phyloP scores from a whole-genome alignment of 148 eudicot species.

The Chenopodium album region DNA sequence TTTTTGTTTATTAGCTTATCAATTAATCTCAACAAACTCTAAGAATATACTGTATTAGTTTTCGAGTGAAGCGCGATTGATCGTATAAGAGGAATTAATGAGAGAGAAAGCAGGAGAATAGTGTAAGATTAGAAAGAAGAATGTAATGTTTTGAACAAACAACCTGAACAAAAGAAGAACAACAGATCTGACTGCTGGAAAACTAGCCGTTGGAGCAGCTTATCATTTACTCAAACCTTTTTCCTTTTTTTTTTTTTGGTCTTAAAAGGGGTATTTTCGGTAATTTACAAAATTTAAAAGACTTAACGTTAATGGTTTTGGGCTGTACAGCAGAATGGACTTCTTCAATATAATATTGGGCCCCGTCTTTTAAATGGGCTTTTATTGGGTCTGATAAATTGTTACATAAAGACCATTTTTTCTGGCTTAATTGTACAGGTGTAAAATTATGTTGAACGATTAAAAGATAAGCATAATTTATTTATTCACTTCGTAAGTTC shows the following conservation, averaged over 20 bases:
- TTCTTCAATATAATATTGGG: neutral
- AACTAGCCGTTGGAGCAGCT: conserved; percentile 29
- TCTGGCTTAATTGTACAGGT: too few relatives aligned
- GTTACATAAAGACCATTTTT: too few relatives aligned
- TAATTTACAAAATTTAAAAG: neutral
- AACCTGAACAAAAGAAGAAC: neutral
- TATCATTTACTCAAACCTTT: neutral
- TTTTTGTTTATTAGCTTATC: neutral
- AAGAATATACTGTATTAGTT: too few relatives aligned
- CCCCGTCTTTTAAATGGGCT: neutral
- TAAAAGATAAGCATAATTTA: too few relatives aligned
- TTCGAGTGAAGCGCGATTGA: neutral
- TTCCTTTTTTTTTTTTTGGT: conserved; percentile 1
- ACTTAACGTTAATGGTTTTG: neutral
- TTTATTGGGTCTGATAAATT: too few relatives aligned
- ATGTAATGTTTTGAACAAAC: neutral
- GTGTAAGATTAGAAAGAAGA: neutral
- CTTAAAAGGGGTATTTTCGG: conserved; percentile 4
- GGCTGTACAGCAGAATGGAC: neutral
- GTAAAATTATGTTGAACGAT: too few relatives aligned
- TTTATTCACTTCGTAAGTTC: too few relatives aligned
- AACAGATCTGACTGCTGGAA: neutral
- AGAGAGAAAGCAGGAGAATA: neutral
- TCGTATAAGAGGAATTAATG: neutral
- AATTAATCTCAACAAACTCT: neutral